Evolutionary conservation across 23 red algal genomes (phyloP), one percentile per base, ranked within the genome.

Genomic region (Gracilaria vermiculophylla): DNA sequence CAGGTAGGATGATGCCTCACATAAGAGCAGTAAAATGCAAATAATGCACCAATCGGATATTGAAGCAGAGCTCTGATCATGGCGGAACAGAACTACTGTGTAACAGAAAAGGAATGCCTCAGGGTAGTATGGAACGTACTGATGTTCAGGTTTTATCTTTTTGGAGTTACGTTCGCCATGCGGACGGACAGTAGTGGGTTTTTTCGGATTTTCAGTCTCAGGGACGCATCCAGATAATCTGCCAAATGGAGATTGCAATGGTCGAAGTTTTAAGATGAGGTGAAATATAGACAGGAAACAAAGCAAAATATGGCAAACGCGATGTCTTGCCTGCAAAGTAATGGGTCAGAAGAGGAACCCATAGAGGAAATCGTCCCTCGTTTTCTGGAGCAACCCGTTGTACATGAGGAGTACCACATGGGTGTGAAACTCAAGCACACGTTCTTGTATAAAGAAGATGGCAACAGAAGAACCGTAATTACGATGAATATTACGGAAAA

Each of bases 71-170:
- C 29, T 6, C 86, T 79, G 5, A 60, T 12, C 54, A 7, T 50
- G 24, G 41, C 71, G 7, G 73, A 79, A 42, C 53, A 65, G 34
- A 77, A 65, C 35, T 90, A 90, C 37, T 47, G 0, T 28, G 48
- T 54, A 15, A 78, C 33, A 20, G 71, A 62, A 37, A 65, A 80
- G 28, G 73, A 90, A 48, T 77, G 32, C 31, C 40, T 90, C 14
- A 74, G 57, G 3, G 51, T 90, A 12, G 31, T 90, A 25, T 90
- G 86, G 86, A 71, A 53, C 47, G 67, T 80, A 34, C 31, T 61
- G 21, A 69, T 67, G 51, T 31, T 79, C 23, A 24, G 69, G 0
- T 70, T 51, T 6, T 78, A 65, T 70, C 71, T 89, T 0, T 76
- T 69, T 55, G 53, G 72, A 14, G 39, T 19, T 15, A 5, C 11